Evolutionary conservation across 345 rosid species (phyloP).

Genomic region (Acer campestre): DNA sequence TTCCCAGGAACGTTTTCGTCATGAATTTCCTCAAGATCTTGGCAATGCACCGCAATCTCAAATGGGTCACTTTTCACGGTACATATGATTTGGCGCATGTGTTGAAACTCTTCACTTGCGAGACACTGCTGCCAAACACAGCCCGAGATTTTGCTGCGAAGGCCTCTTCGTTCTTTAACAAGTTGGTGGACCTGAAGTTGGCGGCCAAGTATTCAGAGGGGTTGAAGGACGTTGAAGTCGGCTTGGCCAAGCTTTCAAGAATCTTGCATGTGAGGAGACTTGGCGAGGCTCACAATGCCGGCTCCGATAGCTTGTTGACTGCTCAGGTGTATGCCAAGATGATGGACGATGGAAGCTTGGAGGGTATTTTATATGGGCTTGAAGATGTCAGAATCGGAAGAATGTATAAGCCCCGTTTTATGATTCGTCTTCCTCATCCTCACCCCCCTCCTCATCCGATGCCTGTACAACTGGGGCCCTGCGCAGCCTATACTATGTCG

Average conservation of each 20-base stretch:
- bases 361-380: slow-evolving; percentile 1
- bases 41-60: neutral
- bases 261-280: neutral
- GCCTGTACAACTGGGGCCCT: neutral
- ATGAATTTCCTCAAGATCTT: neutral
- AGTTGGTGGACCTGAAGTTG: slow-evolving; percentile 6
- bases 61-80: slow-evolving; percentile 1
- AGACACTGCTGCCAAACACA: neutral
- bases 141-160: neutral
- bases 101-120: neutral
- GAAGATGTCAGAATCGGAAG: neutral
- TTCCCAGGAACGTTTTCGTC: neutral
- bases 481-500: too few relatives aligned
- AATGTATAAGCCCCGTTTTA: neutral
- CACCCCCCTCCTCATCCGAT: neutral
- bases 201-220: neutral
- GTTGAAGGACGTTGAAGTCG: neutral
- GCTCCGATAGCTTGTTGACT: neutral
- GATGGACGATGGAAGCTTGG: neutral
- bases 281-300: slow-evolving; percentile 8
- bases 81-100: neutral
- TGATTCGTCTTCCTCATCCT: neutral
- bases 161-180: neutral
- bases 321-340: neutral
- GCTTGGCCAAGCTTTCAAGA: neutral